These are phyloP conservation scores for Eimeria falciformis DNA, from an alignment of 169 alveolate genomes.

Conservation along the genomic window DNA sequence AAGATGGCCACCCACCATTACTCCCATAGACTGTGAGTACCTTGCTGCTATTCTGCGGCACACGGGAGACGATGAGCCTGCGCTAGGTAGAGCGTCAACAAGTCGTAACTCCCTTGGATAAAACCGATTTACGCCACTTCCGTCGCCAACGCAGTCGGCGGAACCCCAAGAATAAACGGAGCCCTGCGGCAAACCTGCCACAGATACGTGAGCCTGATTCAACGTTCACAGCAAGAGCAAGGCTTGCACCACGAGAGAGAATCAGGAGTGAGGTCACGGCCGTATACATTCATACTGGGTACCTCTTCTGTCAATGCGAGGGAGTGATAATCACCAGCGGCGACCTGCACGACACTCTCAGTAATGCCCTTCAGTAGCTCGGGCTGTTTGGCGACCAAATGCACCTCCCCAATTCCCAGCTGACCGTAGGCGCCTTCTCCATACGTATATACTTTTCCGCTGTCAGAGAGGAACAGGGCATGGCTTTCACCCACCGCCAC, in stretches of 20 bases:
- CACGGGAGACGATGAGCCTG: not conserved
- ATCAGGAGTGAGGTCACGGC: not conserved
- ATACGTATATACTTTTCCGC: conserved; percentile 84
- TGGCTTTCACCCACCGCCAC: conserved; percentile 89
- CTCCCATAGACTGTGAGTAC: conserved; percentile 14
- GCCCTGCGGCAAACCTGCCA: conserved; percentile 28
- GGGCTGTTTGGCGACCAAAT: conserved; percentile 77
- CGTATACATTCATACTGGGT: not conserved
- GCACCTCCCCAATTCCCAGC: conserved; percentile 83
- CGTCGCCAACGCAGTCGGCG: conserved; percentile 70
- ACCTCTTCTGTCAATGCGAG: conserved; percentile 84
- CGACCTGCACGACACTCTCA: conserved; percentile 76
- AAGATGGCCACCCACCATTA: conserved; percentile 45
- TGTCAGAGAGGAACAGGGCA: conserved; percentile 85
- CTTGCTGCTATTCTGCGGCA: conserved; percentile 56
- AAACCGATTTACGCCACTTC: conserved; percentile 36
- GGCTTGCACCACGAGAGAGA: not conserved
- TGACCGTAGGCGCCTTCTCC: conserved; percentile 90
- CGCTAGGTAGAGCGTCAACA: not conserved
- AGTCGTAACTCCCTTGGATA: not conserved
- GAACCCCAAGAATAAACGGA: conserved; percentile 62
- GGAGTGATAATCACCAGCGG: conserved; percentile 88
- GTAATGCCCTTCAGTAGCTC: conserved; percentile 63
- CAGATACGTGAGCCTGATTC: not conserved
- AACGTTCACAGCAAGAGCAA: too few relatives aligned